Evolutionary conservation across 2,329 filamentous ascomycete genomes (phyloP).

Genomic region (Pseudopyrenochaeta lycopersici): DNA sequence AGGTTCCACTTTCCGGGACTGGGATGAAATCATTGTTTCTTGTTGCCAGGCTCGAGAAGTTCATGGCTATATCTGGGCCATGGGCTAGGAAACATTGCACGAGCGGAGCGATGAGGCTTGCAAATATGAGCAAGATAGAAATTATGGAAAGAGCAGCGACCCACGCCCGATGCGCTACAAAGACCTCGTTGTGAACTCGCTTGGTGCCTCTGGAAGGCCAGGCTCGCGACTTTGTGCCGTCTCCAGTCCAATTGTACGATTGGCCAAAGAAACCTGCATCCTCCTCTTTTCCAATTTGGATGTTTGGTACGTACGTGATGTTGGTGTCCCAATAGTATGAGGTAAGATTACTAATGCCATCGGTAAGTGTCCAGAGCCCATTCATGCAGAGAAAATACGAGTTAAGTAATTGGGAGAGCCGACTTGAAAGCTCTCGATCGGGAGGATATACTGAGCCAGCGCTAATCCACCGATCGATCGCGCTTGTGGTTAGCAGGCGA

Average conservation of each 20-base stretch:
- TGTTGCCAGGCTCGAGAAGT: constrained; percentile 12
- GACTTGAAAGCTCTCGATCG: neutral
- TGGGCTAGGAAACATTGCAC: constrained; percentile 1
- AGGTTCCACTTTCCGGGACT: neutral
- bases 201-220: neutral
- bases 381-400: neutral
- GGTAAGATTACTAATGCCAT: neutral
- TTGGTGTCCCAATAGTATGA: neutral
- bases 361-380: neutral
- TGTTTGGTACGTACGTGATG: neutral
- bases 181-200: neutral
- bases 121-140: neutral
- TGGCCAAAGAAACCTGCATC: too few relatives aligned
- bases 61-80: constrained; percentile 10
- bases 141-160: neutral
- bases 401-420: neutral
- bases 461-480: too few relatives aligned
- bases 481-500: too few relatives aligned
- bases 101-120: constrained; percentile 1
- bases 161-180: neutral
- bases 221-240: neutral
- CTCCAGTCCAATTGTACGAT: neutral
- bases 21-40: constrained; percentile 4
- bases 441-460: too few relatives aligned
- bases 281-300: too few relatives aligned